These are phyloP conservation scores for Populus tremula DNA, from an alignment of 345 rosid species.

Conservation along the genomic window DNA sequence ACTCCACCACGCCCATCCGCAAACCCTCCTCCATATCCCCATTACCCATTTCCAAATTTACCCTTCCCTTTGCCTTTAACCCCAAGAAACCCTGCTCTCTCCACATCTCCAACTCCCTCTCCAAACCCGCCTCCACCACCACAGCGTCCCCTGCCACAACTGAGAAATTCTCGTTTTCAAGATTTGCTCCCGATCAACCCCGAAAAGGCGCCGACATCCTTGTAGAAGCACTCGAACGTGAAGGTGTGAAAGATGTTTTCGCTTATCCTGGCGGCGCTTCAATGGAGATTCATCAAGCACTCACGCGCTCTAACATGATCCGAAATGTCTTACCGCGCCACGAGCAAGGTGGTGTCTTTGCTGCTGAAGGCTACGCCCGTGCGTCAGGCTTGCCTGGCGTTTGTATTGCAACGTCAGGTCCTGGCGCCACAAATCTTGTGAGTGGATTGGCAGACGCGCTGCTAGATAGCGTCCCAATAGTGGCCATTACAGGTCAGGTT, in stretches of 20 bases:
- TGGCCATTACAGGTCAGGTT: conserved; percentile 90
- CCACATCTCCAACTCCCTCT: conserved; percentile 30
- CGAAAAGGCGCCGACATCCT: conserved; percentile 92
- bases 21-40: conserved; percentile 21
- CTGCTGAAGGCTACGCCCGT: conserved; percentile 93
- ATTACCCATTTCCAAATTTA: conserved; percentile 18
- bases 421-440: conserved; percentile 86
- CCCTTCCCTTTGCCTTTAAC: conserved; percentile 28
- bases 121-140: conserved; percentile 29
- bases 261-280: conserved; percentile 98
- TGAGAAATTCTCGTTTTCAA: conserved; percentile 24
- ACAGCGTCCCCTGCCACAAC: not conserved
- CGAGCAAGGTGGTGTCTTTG: conserved; percentile 93
- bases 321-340: conserved; percentile 91
- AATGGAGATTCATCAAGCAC: conserved; percentile 97
- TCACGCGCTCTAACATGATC: conserved; percentile 75
- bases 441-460: conserved; percentile 87
- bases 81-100: conserved; percentile 25
- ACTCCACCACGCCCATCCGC: conserved; percentile 3
- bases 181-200: conserved; percentile 66
- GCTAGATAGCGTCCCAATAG: conserved; percentile 85
- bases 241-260: conserved; percentile 76
- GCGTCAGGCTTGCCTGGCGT: conserved; percentile 82
- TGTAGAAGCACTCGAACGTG: conserved; percentile 85
- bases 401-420: conserved; percentile 96